These are phyloP conservation scores for Tulasnella sp. DNA, from an alignment of 768 basidiomycete species.

Conservation along the genomic window DNA sequence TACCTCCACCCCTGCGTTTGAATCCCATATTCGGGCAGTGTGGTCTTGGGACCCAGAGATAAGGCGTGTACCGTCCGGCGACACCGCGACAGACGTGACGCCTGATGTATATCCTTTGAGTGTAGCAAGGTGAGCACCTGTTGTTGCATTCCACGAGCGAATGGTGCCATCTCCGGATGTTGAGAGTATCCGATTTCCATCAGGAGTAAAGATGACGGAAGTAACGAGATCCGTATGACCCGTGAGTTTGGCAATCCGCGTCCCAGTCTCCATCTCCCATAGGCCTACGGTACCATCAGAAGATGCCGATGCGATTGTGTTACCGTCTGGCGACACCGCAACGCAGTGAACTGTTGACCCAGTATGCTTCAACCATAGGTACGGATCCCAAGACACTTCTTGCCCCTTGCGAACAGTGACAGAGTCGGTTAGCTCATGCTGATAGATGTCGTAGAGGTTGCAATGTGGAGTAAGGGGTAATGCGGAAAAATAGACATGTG, in stretches of 20 bases:
- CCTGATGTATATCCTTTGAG: neutral
- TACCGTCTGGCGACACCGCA: constrained; percentile 1
- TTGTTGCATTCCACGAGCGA: constrained; percentile 1
- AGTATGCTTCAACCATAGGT: neutral
- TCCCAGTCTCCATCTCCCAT: constrained; percentile 6
- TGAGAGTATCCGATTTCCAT: neutral
- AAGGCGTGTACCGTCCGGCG: neutral
- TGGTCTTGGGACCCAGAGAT: neutral
- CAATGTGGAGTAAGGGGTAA: constrained; percentile 1
- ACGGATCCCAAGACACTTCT: neutral
- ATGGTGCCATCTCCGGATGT: neutral
- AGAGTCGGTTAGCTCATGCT: neutral
- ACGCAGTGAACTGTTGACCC: neutral
- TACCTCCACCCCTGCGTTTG: neutral
- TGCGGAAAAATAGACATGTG: constrained; percentile 1
- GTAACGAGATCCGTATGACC: neutral
- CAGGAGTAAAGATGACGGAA: neutral
- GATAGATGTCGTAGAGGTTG: neutral
- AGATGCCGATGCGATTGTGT: neutral
- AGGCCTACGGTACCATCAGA: neutral
- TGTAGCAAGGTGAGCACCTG: neutral
- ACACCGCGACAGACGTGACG: neutral
- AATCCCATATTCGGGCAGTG: neutral
- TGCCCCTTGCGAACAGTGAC: neutral
- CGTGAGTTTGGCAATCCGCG: neutral